Base-by-base conservation (phyloP, 768 basidiomycete species). In the Epithele typhae region DNA sequence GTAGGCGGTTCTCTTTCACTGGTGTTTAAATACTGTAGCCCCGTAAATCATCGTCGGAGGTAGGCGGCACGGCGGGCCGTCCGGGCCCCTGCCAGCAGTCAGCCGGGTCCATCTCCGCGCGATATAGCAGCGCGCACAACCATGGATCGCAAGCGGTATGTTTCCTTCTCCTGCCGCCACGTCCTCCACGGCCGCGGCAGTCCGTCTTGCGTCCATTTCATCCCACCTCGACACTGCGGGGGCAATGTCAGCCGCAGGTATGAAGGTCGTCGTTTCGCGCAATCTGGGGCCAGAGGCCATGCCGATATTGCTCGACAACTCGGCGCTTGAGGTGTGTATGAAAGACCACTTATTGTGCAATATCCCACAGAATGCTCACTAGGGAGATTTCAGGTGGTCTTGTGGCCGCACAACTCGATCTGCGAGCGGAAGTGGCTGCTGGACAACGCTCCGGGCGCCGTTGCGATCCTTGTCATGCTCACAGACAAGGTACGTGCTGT, bases 341-440 rank as follows among this genome's bases (percentile, higher is more conserved):
- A n/a, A n/a, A n/a, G n/a, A n/a, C n/a, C n/a, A n/a, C n/a, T n/a
- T n/a, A n/a, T n/a, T n/a, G n/a, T n/a, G n/a, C n/a, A n/a, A n/a
- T n/a, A n/a, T n/a, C n/a, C n/a, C n/a, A n/a, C n/a, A n/a, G n/a
- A n/a, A n/a, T n/a, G n/a, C n/a, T n/a, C n/a, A n/a, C n/a, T n/a
- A n/a, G n/a, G n/a, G n/a, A n/a, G n/a, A n/a, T n/a, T n/a, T 25
- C 45, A 84, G 69, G 59, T 81, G 25, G 65, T 78, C 5, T 37
- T 64, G 4, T 79, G 78, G 77, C 66, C 69, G 49, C 78, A 88
- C n/a, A 32, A 49, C 41, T 43, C 55, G 70, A 58, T 67, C 2
- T 85, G 79, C 46, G 75, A 79, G 32, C 71, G 81, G 14, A 55
- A 72, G 18, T 95, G 91, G 92, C 64, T 94, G 3, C 65, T 92